Conservation (phyloP, 1,284 basidiomycete species). For the Cystobasidiaceae sp. region DNA sequence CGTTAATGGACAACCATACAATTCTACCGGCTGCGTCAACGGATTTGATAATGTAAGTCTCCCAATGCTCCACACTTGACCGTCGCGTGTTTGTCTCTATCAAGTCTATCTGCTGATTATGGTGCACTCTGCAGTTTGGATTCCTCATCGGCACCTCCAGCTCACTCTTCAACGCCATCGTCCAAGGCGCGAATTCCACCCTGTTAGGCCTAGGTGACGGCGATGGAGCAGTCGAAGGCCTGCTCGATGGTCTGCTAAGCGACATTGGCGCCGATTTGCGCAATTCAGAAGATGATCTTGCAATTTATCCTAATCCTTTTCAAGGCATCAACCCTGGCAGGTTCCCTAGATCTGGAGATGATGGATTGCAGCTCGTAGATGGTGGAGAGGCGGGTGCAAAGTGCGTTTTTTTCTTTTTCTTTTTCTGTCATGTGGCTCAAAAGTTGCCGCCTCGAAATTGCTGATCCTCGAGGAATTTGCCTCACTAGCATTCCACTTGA, state of each 20-base stretch:
- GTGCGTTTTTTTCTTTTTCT: not conserved
- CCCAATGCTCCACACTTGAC: constrained; percentile 39
- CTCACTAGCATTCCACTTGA: constrained; percentile 58
- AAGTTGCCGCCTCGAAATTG: constrained; percentile 27
- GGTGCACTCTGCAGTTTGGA: constrained; percentile 37
- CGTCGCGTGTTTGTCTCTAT: no score
- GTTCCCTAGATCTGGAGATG: constrained; percentile 36
- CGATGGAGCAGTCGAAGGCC: constrained; percentile 42
- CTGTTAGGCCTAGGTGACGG: constrained; percentile 34
- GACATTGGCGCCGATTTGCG: constrained; percentile 41
- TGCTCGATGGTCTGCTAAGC: constrained; percentile 43
- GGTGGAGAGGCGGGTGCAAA: constrained; percentile 50
- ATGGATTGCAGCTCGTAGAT: constrained; percentile 51
- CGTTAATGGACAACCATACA: constrained; percentile 53
- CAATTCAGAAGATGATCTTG: constrained; percentile 28
- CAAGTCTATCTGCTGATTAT: no score
- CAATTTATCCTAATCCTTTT: constrained; percentile 40
- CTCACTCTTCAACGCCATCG: constrained; percentile 47
- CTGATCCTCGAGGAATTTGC: not conserved
- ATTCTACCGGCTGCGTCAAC: constrained; percentile 56
- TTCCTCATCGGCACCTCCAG: constrained; percentile 50
- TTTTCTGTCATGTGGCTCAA: not conserved
- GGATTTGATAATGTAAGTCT: constrained; percentile 64
- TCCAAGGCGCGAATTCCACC: constrained; percentile 39
- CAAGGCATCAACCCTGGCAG: constrained; percentile 30